phyloP scores from a whole-genome alignment of 2,329 filamentous ascomycete genomes.

The Colletotrichum tofieldiae region DNA sequence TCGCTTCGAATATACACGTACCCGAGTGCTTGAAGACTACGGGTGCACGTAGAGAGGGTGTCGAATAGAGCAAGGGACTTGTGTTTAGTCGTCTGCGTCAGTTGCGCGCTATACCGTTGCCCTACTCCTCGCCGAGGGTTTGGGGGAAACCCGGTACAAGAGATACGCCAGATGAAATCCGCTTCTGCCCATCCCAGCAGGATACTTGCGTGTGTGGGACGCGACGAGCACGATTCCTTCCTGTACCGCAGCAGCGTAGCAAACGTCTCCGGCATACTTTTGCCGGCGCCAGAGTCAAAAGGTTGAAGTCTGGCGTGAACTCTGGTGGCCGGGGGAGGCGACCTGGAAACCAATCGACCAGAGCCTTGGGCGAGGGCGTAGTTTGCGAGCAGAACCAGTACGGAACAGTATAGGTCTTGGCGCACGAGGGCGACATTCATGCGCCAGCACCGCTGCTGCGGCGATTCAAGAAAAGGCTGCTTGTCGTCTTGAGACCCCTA shows the following conservation, averaged over 20 bases:
- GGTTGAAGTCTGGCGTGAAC: not conserved
- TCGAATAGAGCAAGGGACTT: not conserved
- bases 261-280: constrained; percentile 2
- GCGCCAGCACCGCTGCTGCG: not conserved
- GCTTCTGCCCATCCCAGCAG: not conserved
- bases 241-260: not conserved
- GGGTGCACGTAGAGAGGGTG: no score
- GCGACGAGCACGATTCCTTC: no score
- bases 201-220: not conserved
- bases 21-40: not conserved
- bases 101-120: not conserved
- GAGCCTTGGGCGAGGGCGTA: not conserved
- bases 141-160: not conserved
- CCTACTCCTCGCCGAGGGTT: not conserved
- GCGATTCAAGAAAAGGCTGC: not conserved
- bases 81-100: not conserved
- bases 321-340: not conserved
- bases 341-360: not conserved
- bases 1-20: not conserved
- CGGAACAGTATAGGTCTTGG: not conserved
- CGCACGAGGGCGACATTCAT: not conserved
- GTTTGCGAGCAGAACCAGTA: not conserved
- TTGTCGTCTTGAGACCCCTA: not conserved
- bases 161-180: not conserved
- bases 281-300: constrained; percentile 15